A percentile compares a stretch with the other conserved stretches of the same genome.
Conservation (phyloP, 106 monocot genomes). For the Allium sativum region DNA sequence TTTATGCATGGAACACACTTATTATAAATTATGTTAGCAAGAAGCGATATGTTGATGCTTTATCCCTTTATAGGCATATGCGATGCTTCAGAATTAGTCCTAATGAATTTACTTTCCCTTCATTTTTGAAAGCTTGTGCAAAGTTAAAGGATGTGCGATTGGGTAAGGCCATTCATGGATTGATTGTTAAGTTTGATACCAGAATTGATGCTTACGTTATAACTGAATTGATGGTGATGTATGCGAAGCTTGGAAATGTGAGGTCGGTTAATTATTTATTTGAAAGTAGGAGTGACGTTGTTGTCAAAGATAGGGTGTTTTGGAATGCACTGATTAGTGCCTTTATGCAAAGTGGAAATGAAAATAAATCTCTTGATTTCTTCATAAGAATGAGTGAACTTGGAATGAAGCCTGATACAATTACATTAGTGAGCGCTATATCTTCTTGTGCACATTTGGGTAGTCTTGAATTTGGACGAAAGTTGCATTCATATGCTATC, state of each 20-base stretch:
- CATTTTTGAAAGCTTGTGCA: conserved; percentile 22
- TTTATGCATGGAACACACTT: conserved; percentile 30
- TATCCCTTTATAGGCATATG: conserved; percentile 14
- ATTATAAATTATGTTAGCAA: conserved; percentile 12
- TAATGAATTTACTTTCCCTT: conserved; percentile 30
- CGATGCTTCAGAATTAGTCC: conserved; percentile 10
- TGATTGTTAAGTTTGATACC: conserved; percentile 15
- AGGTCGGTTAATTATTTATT: conserved; percentile 13
- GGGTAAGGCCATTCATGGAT: conserved; percentile 24
- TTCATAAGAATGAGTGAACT: conserved; percentile 14
- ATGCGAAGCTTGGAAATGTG: conserved; percentile 24
- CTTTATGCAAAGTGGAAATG: background rate
- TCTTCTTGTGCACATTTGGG: conserved; percentile 61
- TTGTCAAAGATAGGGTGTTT: conserved; percentile 24
- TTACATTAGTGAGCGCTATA: conserved; percentile 60
- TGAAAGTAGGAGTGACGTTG: background rate
- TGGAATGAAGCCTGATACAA: conserved; percentile 15
- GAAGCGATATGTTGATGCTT: conserved; percentile 5
- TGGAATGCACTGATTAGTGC: conserved; percentile 24
- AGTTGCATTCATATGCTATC: conserved; percentile 25
- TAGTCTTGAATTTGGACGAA: conserved; percentile 43
- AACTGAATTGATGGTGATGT: conserved; percentile 30
- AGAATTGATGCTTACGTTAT: conserved; percentile 7
- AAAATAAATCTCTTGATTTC: conserved; percentile 2
- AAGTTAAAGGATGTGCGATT: conserved; percentile 5